Evolutionary conservation across 495 filamentous ascomycete species (phyloP), one percentile per base, ranked within the genome.

Genomic region (Penicillium silybi): DNA sequence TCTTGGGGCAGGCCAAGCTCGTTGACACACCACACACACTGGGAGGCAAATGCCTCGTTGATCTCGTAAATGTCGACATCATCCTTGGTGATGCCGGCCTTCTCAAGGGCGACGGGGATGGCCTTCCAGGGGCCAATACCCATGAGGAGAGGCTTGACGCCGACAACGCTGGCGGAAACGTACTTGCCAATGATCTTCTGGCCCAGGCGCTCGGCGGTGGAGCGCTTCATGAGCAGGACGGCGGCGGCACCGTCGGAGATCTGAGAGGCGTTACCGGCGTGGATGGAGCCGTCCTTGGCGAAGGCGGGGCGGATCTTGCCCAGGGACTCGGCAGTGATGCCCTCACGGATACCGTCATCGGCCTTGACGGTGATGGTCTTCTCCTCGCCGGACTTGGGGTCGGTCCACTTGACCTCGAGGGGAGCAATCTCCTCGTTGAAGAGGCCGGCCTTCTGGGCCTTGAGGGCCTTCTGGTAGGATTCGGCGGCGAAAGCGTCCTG

Each of bases 41-140:
- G 93, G 47, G 80, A 86, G 15, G 93, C 93, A 67, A 98, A 98
- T 7, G 93, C 93, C 82, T 98, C 93, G 79, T 98, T 98, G 80
- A 98, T 97, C 83, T 98, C 93, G 66, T 80, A 98, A 65, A 97
- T 88, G 69, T 97, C 95, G 32, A 98, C 90, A 55, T 97, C 93
- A 41, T 92, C 87, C 73, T 88, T 90, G 56, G 77, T 80, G 54
- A 98, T 81, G 38, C 90, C 88, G 3, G 91, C 87, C 66, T 93
- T 92, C 69, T 85, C 78, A 54, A 96, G 84, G 6, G 89, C 90
- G 63, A 91, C 85, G 51, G 93, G 93, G 67, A 98, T 97, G 26
- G 93, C 92, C 68, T 90, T 90, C 87, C 90, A 96, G 17, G 93
- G 93, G 1, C 93, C 93, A 49, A 96, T 74, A 58, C 93, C 93